These are phyloP conservation scores for Capsicum rhomboideum DNA, from an alignment of 257 asterid genomes.

Conservation along the genomic window DNA sequence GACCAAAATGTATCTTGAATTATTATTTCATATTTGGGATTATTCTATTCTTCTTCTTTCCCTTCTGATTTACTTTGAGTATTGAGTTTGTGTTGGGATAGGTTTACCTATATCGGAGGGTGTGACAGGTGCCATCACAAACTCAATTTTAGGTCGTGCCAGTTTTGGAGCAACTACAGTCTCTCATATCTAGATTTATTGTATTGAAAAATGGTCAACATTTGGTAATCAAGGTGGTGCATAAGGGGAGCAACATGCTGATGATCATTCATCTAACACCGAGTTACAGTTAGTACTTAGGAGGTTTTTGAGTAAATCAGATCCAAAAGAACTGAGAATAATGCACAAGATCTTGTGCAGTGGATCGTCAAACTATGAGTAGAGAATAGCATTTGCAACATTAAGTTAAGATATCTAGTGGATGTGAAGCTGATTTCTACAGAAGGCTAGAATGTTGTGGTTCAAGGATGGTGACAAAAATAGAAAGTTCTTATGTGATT, in stretches of 20 bases:
- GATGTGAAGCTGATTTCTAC: too few relatives aligned
- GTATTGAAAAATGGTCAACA: conserved; percentile 24
- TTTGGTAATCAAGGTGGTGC: conserved; percentile 16
- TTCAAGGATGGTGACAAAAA: too few relatives aligned
- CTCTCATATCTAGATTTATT: conserved; percentile 13
- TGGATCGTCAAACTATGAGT: conserved; percentile 38
- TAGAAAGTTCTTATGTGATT: too few relatives aligned
- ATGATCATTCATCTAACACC: conserved; percentile 18
- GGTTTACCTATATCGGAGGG: too few relatives aligned
- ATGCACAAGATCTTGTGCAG: conserved; percentile 31
- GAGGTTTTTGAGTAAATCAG: conserved; percentile 40
- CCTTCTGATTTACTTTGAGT: too few relatives aligned
- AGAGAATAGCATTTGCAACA: conserved; percentile 52
- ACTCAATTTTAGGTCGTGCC: too few relatives aligned
- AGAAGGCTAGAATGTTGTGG: too few relatives aligned
- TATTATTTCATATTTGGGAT: too few relatives aligned
- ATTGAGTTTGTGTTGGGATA: too few relatives aligned
- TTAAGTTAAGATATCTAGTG: conserved; percentile 38
- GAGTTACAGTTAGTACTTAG: conserved; percentile 22
- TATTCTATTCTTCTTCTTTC: too few relatives aligned
- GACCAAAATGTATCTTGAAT: too few relatives aligned
- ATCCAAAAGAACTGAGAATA: conserved; percentile 38
- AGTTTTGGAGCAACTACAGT: conserved; percentile 9
- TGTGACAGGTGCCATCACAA: too few relatives aligned
- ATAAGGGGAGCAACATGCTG: conserved; percentile 5